Conservation (phyloP, 495 filamentous ascomycete species). For the Aspergillus baeticus region DNA sequence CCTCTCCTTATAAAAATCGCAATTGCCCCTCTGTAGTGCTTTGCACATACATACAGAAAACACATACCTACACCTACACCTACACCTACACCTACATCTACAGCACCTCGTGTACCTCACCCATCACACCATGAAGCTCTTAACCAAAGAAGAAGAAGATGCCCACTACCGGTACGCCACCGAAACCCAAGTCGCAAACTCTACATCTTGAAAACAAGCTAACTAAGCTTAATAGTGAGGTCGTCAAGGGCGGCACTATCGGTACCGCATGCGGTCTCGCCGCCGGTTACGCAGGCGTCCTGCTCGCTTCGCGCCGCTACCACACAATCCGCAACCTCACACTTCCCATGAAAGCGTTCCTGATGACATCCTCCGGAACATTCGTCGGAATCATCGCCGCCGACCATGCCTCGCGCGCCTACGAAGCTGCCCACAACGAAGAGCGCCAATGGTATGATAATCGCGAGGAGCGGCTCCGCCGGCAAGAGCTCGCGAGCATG, state of each 20-base stretch:
- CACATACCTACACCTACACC: not conserved
- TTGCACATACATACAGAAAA: not conserved
- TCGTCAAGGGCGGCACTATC: constrained; percentile 73
- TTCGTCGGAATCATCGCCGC: constrained; percentile 84
- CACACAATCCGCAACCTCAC: constrained; percentile 75
- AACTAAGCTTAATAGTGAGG: constrained; percentile 53
- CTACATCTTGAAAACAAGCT: not conserved
- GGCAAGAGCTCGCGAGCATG: constrained; percentile 48
- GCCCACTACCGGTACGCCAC: constrained; percentile 57
- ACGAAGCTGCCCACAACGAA: constrained; percentile 68
- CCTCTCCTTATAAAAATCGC: not conserved
- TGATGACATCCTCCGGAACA: constrained; percentile 77
- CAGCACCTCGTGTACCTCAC: not conserved
- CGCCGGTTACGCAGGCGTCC: constrained; percentile 63
- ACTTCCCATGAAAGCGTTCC: constrained; percentile 84
- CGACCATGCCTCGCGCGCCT: constrained; percentile 73
- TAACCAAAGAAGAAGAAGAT: constrained; percentile 88
- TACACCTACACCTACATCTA: not conserved
- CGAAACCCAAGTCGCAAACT: not conserved
- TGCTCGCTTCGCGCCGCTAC: constrained; percentile 60
- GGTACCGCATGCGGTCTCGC: constrained; percentile 67
- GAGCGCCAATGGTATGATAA: constrained; percentile 64
- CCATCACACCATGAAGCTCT: constrained; percentile 72
- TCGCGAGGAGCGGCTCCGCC: constrained; percentile 51
- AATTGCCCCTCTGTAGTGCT: not conserved